Base-by-base conservation (phyloP, 2,329 filamentous ascomycete species). In the Stagonosporopsis vannaccii region DNA sequence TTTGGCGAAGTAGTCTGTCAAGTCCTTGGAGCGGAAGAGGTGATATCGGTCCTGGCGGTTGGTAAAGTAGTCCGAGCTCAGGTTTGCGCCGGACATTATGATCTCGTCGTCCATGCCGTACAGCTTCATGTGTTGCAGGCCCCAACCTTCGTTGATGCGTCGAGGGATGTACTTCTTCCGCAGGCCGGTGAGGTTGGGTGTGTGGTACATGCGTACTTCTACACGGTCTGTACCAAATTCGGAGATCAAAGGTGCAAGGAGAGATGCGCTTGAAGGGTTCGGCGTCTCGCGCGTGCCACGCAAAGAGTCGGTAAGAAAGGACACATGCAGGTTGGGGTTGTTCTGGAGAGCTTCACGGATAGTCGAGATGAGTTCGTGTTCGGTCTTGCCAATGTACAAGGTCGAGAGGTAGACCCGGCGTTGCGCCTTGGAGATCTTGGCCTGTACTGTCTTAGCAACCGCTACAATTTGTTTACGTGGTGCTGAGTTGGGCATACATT, bases 121-220 rank as follows among this genome's bases (percentile, higher is more conserved):
- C 0, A 99, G 82, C 82, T 99, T 99, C 94, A 99, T 99, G 73
- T 99, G 95, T 74, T 99, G 95, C 59, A 99, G 78, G 1, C 95
- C 95, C 95, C 95, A 99, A 17, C 95, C 95, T 78, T 99, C 95
- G 66, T 99, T 99, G 73, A 99, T 94, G 19, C 95, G 85, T 71
- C 87, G 91, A 0, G 95, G 95, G 2, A 98, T 86, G 63, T 90
- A 81, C 68, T 88, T 87, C 78, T 98, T 98, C 46, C 89, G 86
- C 54, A 96, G 67, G 0, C 95, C 95, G 2, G 91, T 96, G 61
- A 99, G 78, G 70, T 99, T 99, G 0, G 95, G 95, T 0, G 95
- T 99, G 77, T 99, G 95, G 72, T 96, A 99, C 92, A 99, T 96
- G 67, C 93, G 90, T 61, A 99, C 87, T 70, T 97, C 92, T 36